Evolutionary conservation across 2,329 filamentous ascomycete species (phyloP), one percentile per base, ranked within the genome.

Genomic region (Aureobasidium melanogenum): DNA sequence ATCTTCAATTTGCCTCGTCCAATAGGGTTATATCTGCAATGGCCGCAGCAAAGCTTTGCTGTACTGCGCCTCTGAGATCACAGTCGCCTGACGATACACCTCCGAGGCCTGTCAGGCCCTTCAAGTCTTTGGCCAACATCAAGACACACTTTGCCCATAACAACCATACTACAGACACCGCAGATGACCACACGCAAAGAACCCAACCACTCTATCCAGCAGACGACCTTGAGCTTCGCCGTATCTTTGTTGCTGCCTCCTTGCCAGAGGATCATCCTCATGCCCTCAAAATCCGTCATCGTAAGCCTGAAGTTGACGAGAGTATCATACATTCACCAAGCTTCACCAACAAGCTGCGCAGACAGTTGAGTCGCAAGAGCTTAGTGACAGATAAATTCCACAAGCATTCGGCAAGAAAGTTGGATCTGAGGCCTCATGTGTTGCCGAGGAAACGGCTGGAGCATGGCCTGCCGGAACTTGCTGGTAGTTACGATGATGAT

Each of bases 241-340:
- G 60, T 36, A 66, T 71, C 32, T 67, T 71, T 51, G 66, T 69
- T 26, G 64, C 67, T 19, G 67, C 70, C 2, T 67, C 63, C 24
- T 61, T 72, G 19, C 70, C 70, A 10, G 65, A 67, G 26, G 68
- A 70, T 36, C 70, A 72, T 62, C 70, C 70, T 10, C 66, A 71
- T 56, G 67, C 68, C 43, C 59, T 70, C 12, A 62, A 50, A 10
- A 58, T 71, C 22, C 55, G 60, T 6, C 50, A 64, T 48, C 64
- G 63, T 39, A 63, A 63, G 34, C 51, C 59, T 5, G 55, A 59
- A 7, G 36, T 64, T 9, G 57, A 63, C 51, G 52, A 63, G 32
- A 64, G 44, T 19, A 68, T 71, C 32, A 51, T 68, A 7, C 63
- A 65, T 19, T 70, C 67, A 43, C 69, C 69, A 14, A 67, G 63